Base-by-base conservation (phyloP, 331 rosid species). In the Saraca asoca region DNA sequence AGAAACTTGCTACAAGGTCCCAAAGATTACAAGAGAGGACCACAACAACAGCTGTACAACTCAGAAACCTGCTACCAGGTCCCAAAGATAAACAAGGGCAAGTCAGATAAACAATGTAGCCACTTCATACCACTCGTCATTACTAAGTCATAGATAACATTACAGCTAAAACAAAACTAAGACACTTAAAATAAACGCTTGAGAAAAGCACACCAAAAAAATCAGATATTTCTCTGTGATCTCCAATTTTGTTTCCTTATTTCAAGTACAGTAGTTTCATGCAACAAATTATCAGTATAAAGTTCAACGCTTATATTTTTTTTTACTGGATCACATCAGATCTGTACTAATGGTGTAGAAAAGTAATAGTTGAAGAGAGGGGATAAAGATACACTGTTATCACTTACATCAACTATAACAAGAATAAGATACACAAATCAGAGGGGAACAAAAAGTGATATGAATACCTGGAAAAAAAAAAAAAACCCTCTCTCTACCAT, bases 1-100 rank as follows among this genome's bases (percentile, higher is more conserved):
- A 58, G 50, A 71, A 57, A 60, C 78, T 53, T 18, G 74, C 65
- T 61, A 71, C 80, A 72, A 68, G 51, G 70, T 24, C 50, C 75
- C 12, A 43, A 15, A 5, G 41, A 62, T 13, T 42, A 71, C 68
- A 63, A 64, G 31, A 24, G 31, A 24, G 31, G 31, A 24, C 3
- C 31, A 75, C 43, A 71, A 62, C 53, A 63, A 60, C 64, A 12
- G 44, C 53, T 52, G 66, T 80, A 68, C 66, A 62, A 9, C 39
- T 49, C 45, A 58, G 50, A 71, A 60, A 60, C 78, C 57, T 18
- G 72, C 65, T 61, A 71, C 80, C 68, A 68, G 51, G 70, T 24
- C 50, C 50, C 15, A 43, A 15, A 5, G 41, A 62, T 13, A 50
- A n/a, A 71, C 68, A 63, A 64, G 31, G 31, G 31, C 31, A 24